Conservation (phyloP, 371 early-diverging fungal genomes). For the Mucor lusitanicus region DNA sequence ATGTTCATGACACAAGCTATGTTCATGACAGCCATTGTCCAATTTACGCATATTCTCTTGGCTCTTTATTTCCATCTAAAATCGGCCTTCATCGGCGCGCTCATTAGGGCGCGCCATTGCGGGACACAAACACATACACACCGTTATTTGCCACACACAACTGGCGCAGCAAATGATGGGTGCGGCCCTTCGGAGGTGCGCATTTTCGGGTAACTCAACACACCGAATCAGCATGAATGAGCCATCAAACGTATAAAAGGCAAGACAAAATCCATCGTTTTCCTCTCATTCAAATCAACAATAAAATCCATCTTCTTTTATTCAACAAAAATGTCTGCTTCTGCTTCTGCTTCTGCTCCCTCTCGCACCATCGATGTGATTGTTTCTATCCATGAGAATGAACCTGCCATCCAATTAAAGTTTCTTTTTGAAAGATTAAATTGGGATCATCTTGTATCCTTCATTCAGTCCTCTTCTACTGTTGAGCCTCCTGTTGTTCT, state of each 20-base stretch:
- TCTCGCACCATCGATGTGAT: background rate
- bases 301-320: background rate
- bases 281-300: background rate
- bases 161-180: background rate
- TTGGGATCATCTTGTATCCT: slow-evolving; percentile 11
- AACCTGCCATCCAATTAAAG: background rate
- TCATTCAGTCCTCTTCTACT: slow-evolving; percentile 7
- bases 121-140: background rate
- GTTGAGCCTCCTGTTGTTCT: slow-evolving; percentile 10
- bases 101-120: background rate
- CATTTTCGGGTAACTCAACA: background rate
- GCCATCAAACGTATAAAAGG: background rate
- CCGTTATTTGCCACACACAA: background rate
- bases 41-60: too few species aligned
- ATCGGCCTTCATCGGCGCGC: too few species aligned
- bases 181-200: background rate
- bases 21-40: too few species aligned
- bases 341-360: background rate
- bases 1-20: too few species aligned
- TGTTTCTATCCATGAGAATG: background rate
- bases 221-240: background rate
- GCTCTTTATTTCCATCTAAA: too few species aligned
- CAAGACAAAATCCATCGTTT: background rate
- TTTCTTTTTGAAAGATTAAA: slow-evolving; percentile 15
- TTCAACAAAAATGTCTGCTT: background rate